Evolutionary conservation across 106 monocot species (phyloP).

Genomic region (Phalaenopsis aphrodite): DNA sequence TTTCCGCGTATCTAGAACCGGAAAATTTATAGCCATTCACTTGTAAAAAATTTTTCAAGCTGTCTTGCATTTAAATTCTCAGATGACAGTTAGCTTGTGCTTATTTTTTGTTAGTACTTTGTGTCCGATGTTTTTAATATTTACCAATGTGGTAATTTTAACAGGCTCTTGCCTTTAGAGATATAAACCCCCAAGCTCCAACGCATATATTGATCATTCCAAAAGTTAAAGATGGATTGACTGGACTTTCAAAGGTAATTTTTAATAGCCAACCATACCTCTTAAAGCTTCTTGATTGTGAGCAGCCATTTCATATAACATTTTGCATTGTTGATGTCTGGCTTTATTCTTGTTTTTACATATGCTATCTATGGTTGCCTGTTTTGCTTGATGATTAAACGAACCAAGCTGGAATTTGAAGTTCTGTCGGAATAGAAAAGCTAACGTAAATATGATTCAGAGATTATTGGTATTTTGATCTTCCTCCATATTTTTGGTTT

Average conservation of each 20-base stretch:
- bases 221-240: slow-evolving; percentile 80
- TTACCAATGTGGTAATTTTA: neutral
- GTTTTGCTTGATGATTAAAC: neutral
- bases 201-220: slow-evolving; percentile 80
- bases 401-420: neutral
- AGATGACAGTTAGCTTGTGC: neutral
- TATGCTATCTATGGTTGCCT: neutral
- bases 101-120: neutral
- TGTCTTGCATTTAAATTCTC: neutral
- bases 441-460: neutral
- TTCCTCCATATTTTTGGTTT: too few species aligned
- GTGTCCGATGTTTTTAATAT: neutral
- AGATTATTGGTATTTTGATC: neutral
- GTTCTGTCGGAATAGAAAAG: neutral
- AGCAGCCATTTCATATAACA: neutral
- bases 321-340: neutral
- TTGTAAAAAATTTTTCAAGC: neutral
- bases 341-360: neutral
- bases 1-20: neutral
- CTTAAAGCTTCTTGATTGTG: neutral
- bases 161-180: slow-evolving; percentile 83
- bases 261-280: neutral
- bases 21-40: neutral
- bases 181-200: slow-evolving; percentile 76
- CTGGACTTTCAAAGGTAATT: slow-evolving; percentile 58